Evolutionary conservation across 2,329 filamentous ascomycete species (phyloP).

Genomic region (Neospermospora avenae): DNA sequence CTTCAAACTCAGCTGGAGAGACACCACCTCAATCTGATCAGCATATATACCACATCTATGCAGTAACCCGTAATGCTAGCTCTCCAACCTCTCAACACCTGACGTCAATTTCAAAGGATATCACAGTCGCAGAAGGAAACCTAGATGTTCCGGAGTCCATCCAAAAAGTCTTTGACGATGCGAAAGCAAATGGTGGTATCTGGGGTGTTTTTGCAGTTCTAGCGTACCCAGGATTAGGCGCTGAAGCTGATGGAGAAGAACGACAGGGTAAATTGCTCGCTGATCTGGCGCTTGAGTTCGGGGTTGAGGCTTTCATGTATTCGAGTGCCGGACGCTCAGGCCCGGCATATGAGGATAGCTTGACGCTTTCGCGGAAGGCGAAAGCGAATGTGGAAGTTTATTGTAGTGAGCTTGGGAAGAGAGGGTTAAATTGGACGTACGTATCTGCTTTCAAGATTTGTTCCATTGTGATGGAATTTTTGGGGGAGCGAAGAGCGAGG

Average conservation of each 20-base stretch:
- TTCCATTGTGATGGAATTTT: background rate
- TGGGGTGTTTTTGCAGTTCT: constrained; percentile 49
- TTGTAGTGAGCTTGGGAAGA: constrained; percentile 17
- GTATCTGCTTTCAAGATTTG: background rate
- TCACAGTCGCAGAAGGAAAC: constrained; percentile 51
- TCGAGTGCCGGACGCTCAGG: constrained; percentile 60
- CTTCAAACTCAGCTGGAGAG: background rate
- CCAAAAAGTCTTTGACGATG: constrained; percentile 35
- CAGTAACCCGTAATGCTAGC: constrained; percentile 48
- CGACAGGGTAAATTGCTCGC: constrained; percentile 42
- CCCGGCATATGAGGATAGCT: constrained; percentile 38
- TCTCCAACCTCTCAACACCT: constrained; percentile 44
- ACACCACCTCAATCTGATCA: background rate
- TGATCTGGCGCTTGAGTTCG: constrained; percentile 18
- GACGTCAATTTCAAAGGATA: constrained; percentile 23
- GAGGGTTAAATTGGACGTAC: constrained; percentile 24
- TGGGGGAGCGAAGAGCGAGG: background rate
- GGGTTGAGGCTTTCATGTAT: constrained; percentile 59
- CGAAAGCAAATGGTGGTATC: constrained; percentile 37
- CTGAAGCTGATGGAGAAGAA: constrained; percentile 43
- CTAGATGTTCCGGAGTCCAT: constrained; percentile 45
- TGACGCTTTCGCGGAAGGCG: constrained; percentile 46
- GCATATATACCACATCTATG: constrained; percentile 43
- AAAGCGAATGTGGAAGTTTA: constrained; percentile 52
- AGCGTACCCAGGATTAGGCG: constrained; percentile 22